phyloP scores from a whole-genome alignment of 2,329 filamentous ascomycete genomes.

The Juglanconis oblonga region DNA sequence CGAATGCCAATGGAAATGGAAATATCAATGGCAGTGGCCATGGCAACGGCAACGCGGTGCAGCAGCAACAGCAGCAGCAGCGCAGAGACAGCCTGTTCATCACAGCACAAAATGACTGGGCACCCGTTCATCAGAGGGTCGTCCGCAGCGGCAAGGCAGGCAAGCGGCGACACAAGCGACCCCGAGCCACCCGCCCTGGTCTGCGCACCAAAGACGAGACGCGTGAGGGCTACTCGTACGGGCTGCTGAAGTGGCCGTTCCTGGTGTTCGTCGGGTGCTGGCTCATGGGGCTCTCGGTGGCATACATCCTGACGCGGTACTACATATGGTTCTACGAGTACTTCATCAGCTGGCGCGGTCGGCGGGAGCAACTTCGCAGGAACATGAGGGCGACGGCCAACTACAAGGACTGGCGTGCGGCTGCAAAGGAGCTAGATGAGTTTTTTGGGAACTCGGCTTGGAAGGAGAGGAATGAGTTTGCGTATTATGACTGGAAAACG shows the following conservation, averaged over 20 bases:
- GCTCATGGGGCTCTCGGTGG: slow-evolving; percentile 69
- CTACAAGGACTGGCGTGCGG: slow-evolving; percentile 80
- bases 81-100: slow-evolving; percentile 55
- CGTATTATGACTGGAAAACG: slow-evolving; percentile 86
- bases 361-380: slow-evolving; percentile 66
- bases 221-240: slow-evolving; percentile 87
- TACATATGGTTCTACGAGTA: slow-evolving; percentile 96
- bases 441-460: slow-evolving; percentile 79
- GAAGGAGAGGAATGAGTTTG: slow-evolving; percentile 74
- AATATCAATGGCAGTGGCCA: too few species aligned
- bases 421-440: slow-evolving; percentile 74
- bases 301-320: slow-evolving; percentile 77
- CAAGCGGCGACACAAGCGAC: slow-evolving; percentile 34
- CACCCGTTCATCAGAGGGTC: slow-evolving; percentile 75
- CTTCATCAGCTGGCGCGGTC: slow-evolving; percentile 83
- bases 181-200: slow-evolving; percentile 35
- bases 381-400: slow-evolving; percentile 68
- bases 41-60: too few species aligned
- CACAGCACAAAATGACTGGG: slow-evolving; percentile 93
- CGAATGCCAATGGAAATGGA: slow-evolving; percentile 19
- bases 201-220: slow-evolving; percentile 82
- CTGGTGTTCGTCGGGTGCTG: slow-evolving; percentile 76
- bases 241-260: slow-evolving; percentile 87
- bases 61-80: slow-evolving; percentile 6
- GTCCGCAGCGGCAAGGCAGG: slow-evolving; percentile 22